These are phyloP conservation scores for Moesziomyces sp. DNA, from an alignment of 1,284 basidiomycete species.

Conservation along the genomic window DNA sequence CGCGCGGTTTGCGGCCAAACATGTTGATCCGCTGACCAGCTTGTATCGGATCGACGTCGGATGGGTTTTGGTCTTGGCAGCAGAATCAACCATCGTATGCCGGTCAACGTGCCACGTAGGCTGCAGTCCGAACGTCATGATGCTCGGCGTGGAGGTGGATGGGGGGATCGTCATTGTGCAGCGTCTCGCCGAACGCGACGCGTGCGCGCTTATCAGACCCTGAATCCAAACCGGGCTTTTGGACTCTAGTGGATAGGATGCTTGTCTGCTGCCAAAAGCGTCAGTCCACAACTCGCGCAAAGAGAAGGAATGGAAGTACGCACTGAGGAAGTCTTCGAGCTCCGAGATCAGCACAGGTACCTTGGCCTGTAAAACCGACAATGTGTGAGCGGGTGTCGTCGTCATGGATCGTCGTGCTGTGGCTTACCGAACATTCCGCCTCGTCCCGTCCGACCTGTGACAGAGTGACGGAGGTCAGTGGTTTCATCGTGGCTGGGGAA, in stretches of 20 bases:
- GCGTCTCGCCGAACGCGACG: not conserved
- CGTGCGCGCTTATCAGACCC: too few relatives aligned
- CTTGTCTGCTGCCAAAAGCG: not conserved
- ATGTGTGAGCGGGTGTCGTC: not conserved
- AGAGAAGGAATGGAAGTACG: not conserved
- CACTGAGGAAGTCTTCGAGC: constrained; percentile 18
- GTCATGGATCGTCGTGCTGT: not conserved
- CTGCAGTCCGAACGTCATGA: not conserved
- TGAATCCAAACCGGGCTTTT: too few relatives aligned
- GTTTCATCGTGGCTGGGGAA: too few relatives aligned
- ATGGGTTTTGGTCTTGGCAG: too few relatives aligned
- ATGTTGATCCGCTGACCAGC: too few relatives aligned
- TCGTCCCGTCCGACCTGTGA: constrained; percentile 20
- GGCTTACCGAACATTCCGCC: constrained; percentile 23
- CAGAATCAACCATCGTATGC: too few relatives aligned
- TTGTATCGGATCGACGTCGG: too few relatives aligned
- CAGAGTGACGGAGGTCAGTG: too few relatives aligned
- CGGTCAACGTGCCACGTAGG: too few relatives aligned
- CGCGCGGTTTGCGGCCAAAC: too few relatives aligned
- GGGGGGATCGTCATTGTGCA: not conserved
- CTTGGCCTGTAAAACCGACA: constrained; percentile 4
- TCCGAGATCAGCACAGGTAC: constrained; percentile 4
- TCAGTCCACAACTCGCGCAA: too few relatives aligned
- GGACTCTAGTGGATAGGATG: not conserved
- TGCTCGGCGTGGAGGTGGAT: not conserved